Evolutionary conservation across 1,284 basidiomycete species (phyloP), one percentile per base, ranked within the genome.

Genomic region (Leccinum proximum): DNA sequence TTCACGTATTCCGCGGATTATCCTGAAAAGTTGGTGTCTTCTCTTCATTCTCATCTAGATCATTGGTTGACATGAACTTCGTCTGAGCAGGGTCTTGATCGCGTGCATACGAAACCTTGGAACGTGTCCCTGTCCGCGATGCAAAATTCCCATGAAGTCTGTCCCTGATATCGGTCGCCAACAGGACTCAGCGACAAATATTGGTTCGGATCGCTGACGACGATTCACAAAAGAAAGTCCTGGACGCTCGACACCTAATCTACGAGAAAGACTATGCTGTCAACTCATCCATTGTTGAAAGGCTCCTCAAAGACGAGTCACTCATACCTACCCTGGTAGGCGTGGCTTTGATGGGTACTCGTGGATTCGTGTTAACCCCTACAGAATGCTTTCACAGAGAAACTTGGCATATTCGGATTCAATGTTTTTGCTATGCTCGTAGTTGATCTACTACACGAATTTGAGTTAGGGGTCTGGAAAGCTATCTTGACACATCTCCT

Each of bases 71-170:
- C 45, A 45, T 45, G 2, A n/a, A 42, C 7, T 35, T 42, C n/a
- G 50, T 50, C 58, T 26, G 48, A 30, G 74, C 10, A 37, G 35
- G 35, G 35, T 37, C 35, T 37, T 37, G 35, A 37, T 37, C 10
- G 35, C 35, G 10, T 37, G 3, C 35, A 37, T 37, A 37, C 35
- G 35, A 37, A 37, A 37, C 35, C 35, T 37, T 37, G 35, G 74
- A 1, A 54, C 50, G 3, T 76, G 68, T 54, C 75, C 72, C 0
- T 80, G 79, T 64, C 76, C 76, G 3, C 69, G 67, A 2, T 80
- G 78, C 65, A 64, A 68, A 0, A 64, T 71, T 26, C 30, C 42
- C 68, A 37, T 37, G 35, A 9, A n/a, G n/a, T 37, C 35, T 37
- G 35, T 37, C 35, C 35, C 35, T 37, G 35, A 37, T 37, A 37